phyloP scores from a whole-genome alignment of 2,329 filamentous ascomycete species.

The Sarocladium brachiariae region DNA sequence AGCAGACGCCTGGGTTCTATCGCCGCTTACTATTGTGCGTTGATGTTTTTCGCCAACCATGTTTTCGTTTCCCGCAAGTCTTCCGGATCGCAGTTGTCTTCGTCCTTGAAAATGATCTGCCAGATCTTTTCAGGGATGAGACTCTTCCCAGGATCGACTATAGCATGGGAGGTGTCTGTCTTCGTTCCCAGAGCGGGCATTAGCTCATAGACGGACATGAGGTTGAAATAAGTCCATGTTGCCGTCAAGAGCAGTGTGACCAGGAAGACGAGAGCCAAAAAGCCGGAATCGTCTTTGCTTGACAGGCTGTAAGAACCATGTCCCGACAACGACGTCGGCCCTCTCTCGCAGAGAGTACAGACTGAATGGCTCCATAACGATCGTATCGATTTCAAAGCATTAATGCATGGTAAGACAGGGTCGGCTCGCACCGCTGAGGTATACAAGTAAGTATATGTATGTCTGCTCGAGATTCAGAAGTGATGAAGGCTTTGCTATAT shows the following conservation, averaged over 20 bases:
- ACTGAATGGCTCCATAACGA: neutral
- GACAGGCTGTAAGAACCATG: neutral
- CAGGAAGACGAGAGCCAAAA: neutral
- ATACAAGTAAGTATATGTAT: neutral
- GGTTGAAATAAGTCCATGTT: neutral
- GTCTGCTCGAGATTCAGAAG: no score
- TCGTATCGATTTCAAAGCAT: no score
- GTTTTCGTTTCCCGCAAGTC: constrained; percentile 11
- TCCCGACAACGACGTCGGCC: neutral
- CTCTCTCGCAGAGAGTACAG: neutral
- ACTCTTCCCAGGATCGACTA: neutral
- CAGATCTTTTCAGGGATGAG: constrained; percentile 15
- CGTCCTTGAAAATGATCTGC: constrained; percentile 14
- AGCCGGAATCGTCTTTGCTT: neutral
- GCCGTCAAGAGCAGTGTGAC: neutral
- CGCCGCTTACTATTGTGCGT: constrained; percentile 13
- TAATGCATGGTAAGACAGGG: neutral
- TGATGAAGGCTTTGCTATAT: no score
- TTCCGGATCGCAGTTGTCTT: constrained; percentile 9
- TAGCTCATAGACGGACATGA: neutral
- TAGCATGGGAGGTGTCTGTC: neutral
- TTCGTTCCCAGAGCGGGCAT: neutral
- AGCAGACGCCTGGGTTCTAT: no score
- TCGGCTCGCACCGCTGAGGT: neutral
- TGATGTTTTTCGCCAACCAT: constrained; percentile 14